Conservation (phyloP, 495 filamentous ascomycete genomes). For the Pyrenula massariospora region DNA sequence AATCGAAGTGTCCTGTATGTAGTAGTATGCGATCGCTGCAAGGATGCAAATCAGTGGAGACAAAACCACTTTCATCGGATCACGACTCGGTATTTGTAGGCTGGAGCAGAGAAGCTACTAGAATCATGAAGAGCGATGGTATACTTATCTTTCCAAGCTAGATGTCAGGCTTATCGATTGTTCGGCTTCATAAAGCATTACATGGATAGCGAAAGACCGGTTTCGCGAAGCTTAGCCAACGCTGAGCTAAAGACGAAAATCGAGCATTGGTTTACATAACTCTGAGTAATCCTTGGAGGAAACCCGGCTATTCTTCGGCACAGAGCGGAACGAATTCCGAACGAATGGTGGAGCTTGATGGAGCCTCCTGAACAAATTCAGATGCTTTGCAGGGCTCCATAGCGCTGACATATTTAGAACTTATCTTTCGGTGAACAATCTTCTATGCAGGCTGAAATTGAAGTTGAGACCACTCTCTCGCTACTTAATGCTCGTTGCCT, state of each 20-base stretch:
- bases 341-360: no score
- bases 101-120: not conserved
- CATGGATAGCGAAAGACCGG: not conserved
- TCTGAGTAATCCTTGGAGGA: not conserved
- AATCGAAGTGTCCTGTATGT: not conserved
- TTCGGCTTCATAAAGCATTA: not conserved
- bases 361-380: no score
- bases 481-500: no score
- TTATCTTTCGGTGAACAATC: no score
- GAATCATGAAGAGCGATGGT: not conserved
- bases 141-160: not conserved
- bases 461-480: no score
- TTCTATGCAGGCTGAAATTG: no score
- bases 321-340: not conserved
- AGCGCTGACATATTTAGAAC: no score
- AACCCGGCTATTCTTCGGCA: not conserved
- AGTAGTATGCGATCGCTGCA: constrained; percentile 1
- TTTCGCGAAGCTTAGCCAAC: no score
- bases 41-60: constrained; percentile 1
- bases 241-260: no score
- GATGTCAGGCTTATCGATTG: not conserved
- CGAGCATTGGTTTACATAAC: not conserved
- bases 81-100: not conserved
- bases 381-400: no score
- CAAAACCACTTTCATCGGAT: constrained; percentile 1